These are phyloP conservation scores for Blattamonas nauphoetae DNA, from an alignment of 78 protist species.

Conservation along the genomic window DNA sequence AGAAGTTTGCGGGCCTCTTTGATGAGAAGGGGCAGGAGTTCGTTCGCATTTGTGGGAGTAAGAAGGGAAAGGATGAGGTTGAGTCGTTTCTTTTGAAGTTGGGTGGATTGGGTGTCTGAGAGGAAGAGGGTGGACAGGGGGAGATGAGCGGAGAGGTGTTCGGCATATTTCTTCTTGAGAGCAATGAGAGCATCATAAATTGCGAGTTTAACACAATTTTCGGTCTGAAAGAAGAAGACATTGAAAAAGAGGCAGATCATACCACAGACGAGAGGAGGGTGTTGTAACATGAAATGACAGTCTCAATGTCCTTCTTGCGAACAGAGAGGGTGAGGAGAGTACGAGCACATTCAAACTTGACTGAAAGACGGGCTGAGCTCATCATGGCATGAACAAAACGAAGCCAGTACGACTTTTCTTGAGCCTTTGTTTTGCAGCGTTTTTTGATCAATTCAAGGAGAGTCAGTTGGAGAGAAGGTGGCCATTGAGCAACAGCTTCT, in stretches of 20 bases:
- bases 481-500: not conserved
- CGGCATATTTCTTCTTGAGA: not conserved
- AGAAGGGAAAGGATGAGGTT: not conserved
- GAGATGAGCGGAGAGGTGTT: not conserved
- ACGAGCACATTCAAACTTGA: not conserved
- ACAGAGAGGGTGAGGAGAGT: not conserved
- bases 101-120: not conserved
- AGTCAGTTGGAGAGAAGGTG: not conserved
- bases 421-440: not conserved
- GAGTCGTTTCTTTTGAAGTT: not conserved
- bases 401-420: not conserved
- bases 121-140: not conserved
- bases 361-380: not conserved
- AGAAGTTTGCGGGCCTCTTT: not conserved
- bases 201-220: not conserved
- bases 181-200: not conserved
- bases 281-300: not conserved
- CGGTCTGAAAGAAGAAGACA: not conserved
- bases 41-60: not conserved
- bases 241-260: too few species aligned
- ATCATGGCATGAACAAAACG: not conserved
- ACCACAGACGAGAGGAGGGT: not conserved
- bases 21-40: not conserved
- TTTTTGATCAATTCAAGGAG: not conserved
- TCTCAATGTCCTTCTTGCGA: not conserved